Percentiles rank a stretch among this genome's conserved stretches.
phyloP scores from a whole-genome alignment of 192 early-diverging fungal genomes.

The Backusella tarrabulga region DNA sequence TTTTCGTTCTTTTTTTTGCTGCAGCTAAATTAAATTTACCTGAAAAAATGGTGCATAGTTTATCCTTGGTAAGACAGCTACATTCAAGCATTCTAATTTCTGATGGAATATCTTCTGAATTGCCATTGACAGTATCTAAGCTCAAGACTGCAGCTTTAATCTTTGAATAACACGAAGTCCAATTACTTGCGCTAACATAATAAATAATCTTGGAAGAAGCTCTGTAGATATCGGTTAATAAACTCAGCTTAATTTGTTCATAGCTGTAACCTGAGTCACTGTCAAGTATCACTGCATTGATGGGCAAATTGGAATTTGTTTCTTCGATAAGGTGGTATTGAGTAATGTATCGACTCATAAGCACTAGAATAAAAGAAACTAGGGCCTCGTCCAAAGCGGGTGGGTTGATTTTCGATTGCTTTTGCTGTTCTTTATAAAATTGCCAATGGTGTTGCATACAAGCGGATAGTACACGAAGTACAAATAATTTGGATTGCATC shows the following conservation, averaged over 20 bases:
- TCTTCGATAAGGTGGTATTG: constrained; percentile 25
- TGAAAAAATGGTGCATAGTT: constrained; percentile 15
- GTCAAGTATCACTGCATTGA: neutral
- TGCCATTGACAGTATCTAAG: constrained; percentile 1
- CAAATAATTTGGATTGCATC: constrained; percentile 81
- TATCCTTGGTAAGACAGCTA: constrained; percentile 15
- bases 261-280: neutral
- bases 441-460: constrained; percentile 88
- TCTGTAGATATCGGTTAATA: constrained; percentile 69
- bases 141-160: constrained; percentile 37
- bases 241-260: constrained; percentile 28
- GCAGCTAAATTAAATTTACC: constrained; percentile 6
- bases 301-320: constrained; percentile 1
- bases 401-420: constrained; percentile 42
- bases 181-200: constrained; percentile 88
- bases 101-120: constrained; percentile 7
- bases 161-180: constrained; percentile 74
- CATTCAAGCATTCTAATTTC: constrained; percentile 30
- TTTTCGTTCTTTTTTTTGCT: constrained; percentile 32
- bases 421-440: constrained; percentile 43
- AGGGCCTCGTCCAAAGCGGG: constrained; percentile 72
- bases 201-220: constrained; percentile 79
- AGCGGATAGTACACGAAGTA: constrained; percentile 75
- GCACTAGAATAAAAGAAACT: constrained; percentile 16
- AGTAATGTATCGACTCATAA: constrained; percentile 21